Evolutionary conservation across 345 rosid species (phyloP).

Genomic region (Tarenaya hassleriana): DNA sequence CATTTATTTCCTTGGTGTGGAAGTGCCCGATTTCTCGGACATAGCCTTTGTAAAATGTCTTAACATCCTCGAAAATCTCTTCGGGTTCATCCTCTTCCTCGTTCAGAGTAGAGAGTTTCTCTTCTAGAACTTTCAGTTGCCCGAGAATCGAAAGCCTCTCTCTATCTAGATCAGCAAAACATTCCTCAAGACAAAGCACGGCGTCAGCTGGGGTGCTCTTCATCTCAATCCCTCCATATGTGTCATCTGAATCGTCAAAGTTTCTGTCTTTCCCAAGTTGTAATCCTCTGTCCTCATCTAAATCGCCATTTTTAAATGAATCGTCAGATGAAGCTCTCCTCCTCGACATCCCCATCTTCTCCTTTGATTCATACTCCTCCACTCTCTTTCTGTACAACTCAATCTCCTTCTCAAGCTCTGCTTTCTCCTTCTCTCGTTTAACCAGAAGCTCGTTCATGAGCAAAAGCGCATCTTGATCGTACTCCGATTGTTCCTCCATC

Average conservation of each 20-base stretch:
- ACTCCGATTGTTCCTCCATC: conserved; percentile 98
- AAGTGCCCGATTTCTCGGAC: conserved; percentile 50
- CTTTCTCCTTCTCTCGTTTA: conserved; percentile 77
- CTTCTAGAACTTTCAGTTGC: conserved; percentile 84
- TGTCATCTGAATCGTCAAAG: conserved; percentile 22
- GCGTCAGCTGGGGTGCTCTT: conserved; percentile 67
- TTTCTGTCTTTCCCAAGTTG: conserved; percentile 37
- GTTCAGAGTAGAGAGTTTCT: conserved; percentile 50
- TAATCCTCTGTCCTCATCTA: conserved; percentile 46
- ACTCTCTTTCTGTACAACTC: conserved; percentile 55
- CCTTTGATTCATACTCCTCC: conserved; percentile 66
- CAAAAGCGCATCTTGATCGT: conserved; percentile 95
- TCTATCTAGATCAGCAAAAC: conserved; percentile 66
- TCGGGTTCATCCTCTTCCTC: conserved; percentile 39
- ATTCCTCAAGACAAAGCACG: conserved; percentile 67
- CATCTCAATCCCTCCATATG: conserved; percentile 23
- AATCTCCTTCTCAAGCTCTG: conserved; percentile 68
- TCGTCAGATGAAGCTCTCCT: conserved; percentile 54
- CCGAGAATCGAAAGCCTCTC: conserved; percentile 83
- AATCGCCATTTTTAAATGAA: conserved; percentile 41
- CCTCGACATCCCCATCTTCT: conserved; percentile 41
- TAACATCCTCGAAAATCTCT: background rate
- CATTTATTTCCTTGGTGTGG: conserved; percentile 51
- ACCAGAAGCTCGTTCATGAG: conserved; percentile 72
- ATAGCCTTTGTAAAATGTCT: conserved; percentile 23